Base-by-base conservation (phyloP, 2,329 filamentous ascomycete genomes). In the Coleophoma eucalyptorum region DNA sequence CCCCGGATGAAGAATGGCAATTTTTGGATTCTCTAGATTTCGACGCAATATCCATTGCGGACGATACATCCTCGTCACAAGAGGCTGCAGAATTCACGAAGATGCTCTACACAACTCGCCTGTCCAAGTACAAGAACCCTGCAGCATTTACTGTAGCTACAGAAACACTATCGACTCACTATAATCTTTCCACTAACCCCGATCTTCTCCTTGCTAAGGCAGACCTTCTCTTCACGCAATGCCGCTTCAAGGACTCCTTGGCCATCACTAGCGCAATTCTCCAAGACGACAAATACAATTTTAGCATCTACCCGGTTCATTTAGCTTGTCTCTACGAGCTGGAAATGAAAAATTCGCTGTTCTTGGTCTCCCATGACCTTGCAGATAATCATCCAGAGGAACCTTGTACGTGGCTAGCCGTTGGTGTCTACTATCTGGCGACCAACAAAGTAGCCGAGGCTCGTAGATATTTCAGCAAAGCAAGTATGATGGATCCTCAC, bases 401-500 rank as follows among this genome's bases (percentile, higher is more conserved):
- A 68, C 87, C 94, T 1, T 90, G 88, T 67, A 88, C 92, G 1
- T 99, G 94, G 86, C 80, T 99, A 21, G 94, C 94, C 0, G 93
- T 99, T 11, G 94, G 91, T 11, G 87, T 92, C 31, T 99, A 97
- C 74, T 99, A 99, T 69, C 85, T 97, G 56, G 79, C 87, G 15
- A 96, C 92, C 48, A 83, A 84, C 59, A 92, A 91, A 63, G 90
- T 99, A 51, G 88, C 94, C 3, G 94, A 99, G 70, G 92, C 95
- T 10, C 84, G 94, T 11, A 84, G 93, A 37, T 99, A 94, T 74
- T 99, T 99, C 69, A 96, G 90, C 63, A 99, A 99, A 71, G 89
- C 95, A 4, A 96, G 90, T 58, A 88, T 97, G 76, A 93, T 99
- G 86, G 92, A 99, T 65, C 89, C 93, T 6, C 93, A 97, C 71